Base-by-base conservation (phyloP, 805 yeast genomes). In the Ogataea pilisensis region DNA sequence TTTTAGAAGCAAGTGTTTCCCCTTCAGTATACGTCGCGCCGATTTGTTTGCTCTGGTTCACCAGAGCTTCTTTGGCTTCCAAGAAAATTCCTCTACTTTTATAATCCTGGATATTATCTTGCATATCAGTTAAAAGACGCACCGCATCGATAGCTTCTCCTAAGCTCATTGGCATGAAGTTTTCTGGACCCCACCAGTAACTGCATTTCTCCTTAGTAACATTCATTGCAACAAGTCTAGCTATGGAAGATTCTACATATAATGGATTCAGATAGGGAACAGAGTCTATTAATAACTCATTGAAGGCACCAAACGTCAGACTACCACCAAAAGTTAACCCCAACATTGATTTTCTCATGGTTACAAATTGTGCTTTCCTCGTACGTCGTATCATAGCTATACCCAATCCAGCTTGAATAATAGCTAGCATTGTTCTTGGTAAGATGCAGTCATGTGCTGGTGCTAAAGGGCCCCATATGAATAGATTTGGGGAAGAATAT, bases 171-270 rank as follows among this genome's bases (percentile, higher is more conserved):
- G 81, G 80, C 46, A 53, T 59, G 54, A 64, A 70, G 31, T 65
- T 55, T 37, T 60, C 60, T 11, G 79, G 79, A 0, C 82, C 82
- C 78, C 77, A 76, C 57, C 68, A 63, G 41, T 64, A 61, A 12
- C 73, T 70, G 12, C 51, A 56, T 35, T 58, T 67, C 25, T 72
- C 76, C 32, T 58, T 60, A 43, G 57, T 62, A 27, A 50, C 48
- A 21, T 73, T 62, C 29, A 50, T 48, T 21, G 74, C 53, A 36
- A 28, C 32, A 32, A 39, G 45, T 25, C 50, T 43, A 7, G 63
- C 63, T 19, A 55, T 35, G 18, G 45, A 43, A 13, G 56, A 50
- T 41, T 60, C 65, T 13, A 58, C 46, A 31, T 49, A 58, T 14
- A 54, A 45, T 16, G 65, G 64, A 37, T 60, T 59, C 8, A 27